These are phyloP conservation scores for Termitomyces bulborhizus DNA, from an alignment of 768 basidiomycete genomes.

Conservation along the genomic window DNA sequence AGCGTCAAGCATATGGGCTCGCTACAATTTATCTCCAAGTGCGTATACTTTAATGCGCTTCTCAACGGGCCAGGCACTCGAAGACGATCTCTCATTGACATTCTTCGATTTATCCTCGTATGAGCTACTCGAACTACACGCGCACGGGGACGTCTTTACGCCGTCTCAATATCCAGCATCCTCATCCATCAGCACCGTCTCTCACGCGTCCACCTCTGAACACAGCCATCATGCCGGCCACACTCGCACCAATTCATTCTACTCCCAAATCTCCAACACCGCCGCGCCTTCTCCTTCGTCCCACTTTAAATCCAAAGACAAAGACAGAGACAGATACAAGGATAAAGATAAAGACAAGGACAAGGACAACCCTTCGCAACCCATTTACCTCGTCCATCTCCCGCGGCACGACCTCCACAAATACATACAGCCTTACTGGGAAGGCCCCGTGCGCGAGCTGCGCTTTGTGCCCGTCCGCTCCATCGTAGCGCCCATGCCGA, in stretches of 20 bases:
- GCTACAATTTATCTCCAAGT: conserved; percentile 6
- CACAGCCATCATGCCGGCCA: neutral
- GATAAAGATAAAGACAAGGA: neutral
- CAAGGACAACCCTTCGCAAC: neutral
- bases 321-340: no score
- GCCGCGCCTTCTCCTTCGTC: conserved; percentile 2
- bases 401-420: conserved; percentile 19
- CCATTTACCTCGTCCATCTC: conserved; percentile 19
- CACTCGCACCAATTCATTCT: conserved; percentile 4
- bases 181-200: neutral
- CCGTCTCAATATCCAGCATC: neutral
- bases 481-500: conserved; percentile 3
- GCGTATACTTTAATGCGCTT: conserved; percentile 53
- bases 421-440: conserved; percentile 57
- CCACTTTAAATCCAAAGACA: conserved; percentile 20
- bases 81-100: conserved; percentile 51
- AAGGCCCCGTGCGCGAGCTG: conserved; percentile 46
- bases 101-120: conserved; percentile 57
- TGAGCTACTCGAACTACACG: conserved; percentile 69
- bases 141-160: conserved; percentile 5
- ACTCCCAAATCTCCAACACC: conserved; percentile 2
- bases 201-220: neutral
- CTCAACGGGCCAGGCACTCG: conserved; percentile 63
- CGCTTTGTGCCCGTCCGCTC: conserved; percentile 23
- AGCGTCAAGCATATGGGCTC: conserved; percentile 2